Evolutionary conservation across 2,329 filamentous ascomycete genomes (phyloP).

Genomic region (Arthrobotrys entomopaga): DNA sequence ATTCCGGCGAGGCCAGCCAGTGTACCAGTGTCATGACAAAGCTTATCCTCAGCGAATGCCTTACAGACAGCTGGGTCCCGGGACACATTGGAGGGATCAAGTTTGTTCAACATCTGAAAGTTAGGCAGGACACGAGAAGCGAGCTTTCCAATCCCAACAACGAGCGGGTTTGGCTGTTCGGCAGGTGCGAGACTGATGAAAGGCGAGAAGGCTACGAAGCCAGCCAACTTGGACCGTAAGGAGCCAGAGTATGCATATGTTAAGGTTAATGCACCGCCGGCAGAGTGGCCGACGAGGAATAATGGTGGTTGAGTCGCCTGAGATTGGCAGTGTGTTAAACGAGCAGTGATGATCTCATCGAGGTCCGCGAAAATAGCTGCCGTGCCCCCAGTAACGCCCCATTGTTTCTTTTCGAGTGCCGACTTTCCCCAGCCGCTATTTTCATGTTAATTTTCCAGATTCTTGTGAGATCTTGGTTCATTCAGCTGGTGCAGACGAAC

Average conservation of each 20-base stretch:
- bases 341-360: slow-evolving; percentile 75
- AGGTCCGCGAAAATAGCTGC: slow-evolving; percentile 79
- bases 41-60: slow-evolving; percentile 71
- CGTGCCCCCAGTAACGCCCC: slow-evolving; percentile 79
- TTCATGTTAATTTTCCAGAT: slow-evolving; percentile 11
- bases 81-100: slow-evolving; percentile 73
- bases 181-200: slow-evolving; percentile 78
- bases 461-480: background rate
- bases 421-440: slow-evolving; percentile 80
- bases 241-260: slow-evolving; percentile 65
- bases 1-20: slow-evolving; percentile 81
- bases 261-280: slow-evolving; percentile 84
- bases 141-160: slow-evolving; percentile 75
- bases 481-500: slow-evolving; percentile 12
- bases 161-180: slow-evolving; percentile 69
- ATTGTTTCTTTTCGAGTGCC: slow-evolving; percentile 67
- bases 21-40: slow-evolving; percentile 86
- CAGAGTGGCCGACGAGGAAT: slow-evolving; percentile 89
- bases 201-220: slow-evolving; percentile 66
- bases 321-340: slow-evolving; percentile 65
- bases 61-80: slow-evolving; percentile 74
- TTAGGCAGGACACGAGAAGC: slow-evolving; percentile 75
- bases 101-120: slow-evolving; percentile 72
- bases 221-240: slow-evolving; percentile 62
- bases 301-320: slow-evolving; percentile 67